Evolutionary conservation across 2,329 filamentous ascomycete genomes (phyloP).

Genomic region (Xylariomycetidae sp.): DNA sequence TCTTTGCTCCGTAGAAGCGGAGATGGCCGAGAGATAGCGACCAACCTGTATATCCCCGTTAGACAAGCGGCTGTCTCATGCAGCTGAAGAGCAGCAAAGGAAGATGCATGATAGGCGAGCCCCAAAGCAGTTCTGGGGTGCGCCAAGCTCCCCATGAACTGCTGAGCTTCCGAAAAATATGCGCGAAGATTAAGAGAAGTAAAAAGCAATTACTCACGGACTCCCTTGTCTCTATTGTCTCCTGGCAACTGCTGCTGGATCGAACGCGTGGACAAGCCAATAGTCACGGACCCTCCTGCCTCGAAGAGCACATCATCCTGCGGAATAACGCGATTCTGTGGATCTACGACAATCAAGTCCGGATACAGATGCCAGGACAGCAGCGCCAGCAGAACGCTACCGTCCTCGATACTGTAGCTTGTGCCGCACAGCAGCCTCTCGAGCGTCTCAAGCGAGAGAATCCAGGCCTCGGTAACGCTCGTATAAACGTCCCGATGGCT

Average conservation of each 20-base stretch:
- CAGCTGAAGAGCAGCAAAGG: too few relatives aligned
- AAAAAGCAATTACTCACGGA: too few relatives aligned
- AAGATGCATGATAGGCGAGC: too few relatives aligned
- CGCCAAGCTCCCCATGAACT: too few relatives aligned
- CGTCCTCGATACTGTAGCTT: constrained; percentile 4
- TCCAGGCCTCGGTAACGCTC: constrained; percentile 8
- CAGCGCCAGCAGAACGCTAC: constrained; percentile 4
- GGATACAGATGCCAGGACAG: constrained; percentile 7
- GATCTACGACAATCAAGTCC: constrained; percentile 1
- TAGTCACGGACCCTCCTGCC: constrained; percentile 2
- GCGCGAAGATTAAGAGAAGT: too few relatives aligned
- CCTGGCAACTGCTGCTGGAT: too few relatives aligned
- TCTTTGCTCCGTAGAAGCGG: constrained; percentile 3
- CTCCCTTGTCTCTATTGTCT: too few relatives aligned
- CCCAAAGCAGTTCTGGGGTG: too few relatives aligned
- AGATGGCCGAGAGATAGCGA: constrained; percentile 7
- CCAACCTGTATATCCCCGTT: too few relatives aligned
- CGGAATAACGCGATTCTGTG: neutral
- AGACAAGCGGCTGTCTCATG: too few relatives aligned
- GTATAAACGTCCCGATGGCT: constrained; percentile 4
- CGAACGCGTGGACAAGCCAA: neutral
- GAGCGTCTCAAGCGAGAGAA: constrained; percentile 4
- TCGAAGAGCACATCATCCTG: constrained; percentile 4
- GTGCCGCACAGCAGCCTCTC: constrained; percentile 5
- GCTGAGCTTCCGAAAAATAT: too few relatives aligned